Evolutionary conservation across 169 alveolate genomes (phyloP), one percentile per base, ranked within the genome.

Genomic region (Cryptosporidium muris): DNA sequence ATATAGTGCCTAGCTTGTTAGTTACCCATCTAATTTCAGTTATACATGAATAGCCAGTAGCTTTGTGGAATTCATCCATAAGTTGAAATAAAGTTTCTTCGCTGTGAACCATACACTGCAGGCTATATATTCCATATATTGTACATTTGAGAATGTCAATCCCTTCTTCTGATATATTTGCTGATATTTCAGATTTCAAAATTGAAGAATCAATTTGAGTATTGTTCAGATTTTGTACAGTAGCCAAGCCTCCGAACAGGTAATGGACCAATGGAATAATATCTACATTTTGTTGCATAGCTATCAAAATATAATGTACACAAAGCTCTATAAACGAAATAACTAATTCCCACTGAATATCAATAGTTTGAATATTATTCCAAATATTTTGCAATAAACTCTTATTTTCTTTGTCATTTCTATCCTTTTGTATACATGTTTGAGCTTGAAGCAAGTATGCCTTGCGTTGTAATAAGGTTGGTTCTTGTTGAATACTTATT

Each of bases 1-100:
- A 43, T 4, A 42, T 42, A 14, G 16, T 48, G 8, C 34, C 45
- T 2, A 38, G 40, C 43, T 47, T 56, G 42, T 74, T 68, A 14
- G 60, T 74, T n/a, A 74, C n/a, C 85, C 85, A 74, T 60, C 60
- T 74, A 45, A 74, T 74, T 58, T 58, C 85, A 2, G 85, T 74
- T 34, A 74, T 38, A 25, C 64, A 56, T 1, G 85, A 74, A 58
- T 58, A 74, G 3, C 85, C 85, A 38, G 85, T 74, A 9, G 60
- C 38, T 58, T 74, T 74, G 68, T 74, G 60, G 40, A 74, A 74
- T 11, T 58, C 85, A n/a, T 36, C 34, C 14, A 74, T 58, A 60
- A 74, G 60, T 25, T 74, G 74, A 5, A 74, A 9, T 45, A 74
- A 40, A n/a, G 85, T 58, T 11, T 74, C 85, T 25, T 74, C 16